A percentile compares a stretch with the other conserved stretches of the same genome.
Conservation (phyloP, 2,329 filamentous ascomycete species). For the Monosporascus sp. region DNA sequence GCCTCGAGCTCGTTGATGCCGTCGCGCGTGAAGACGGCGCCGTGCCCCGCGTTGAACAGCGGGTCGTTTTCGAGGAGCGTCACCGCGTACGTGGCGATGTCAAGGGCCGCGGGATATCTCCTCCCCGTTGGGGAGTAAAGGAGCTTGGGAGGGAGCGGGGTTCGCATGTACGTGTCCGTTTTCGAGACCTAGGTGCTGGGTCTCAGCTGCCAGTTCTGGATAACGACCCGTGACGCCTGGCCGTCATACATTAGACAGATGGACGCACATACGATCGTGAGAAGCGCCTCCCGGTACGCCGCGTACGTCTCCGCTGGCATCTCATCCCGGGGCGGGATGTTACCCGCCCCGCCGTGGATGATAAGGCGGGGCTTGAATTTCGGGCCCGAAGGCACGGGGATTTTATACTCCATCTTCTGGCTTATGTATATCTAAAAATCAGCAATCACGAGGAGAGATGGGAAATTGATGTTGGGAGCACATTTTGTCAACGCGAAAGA, state of each 20-base stretch:
- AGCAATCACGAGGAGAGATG: no score
- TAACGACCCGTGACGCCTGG: neutral
- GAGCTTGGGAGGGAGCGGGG: conserved; percentile 10
- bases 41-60: conserved; percentile 79
- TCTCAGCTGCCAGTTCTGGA: neutral
- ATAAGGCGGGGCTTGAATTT: conserved; percentile 53
- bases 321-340: conserved; percentile 51
- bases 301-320: conserved; percentile 53
- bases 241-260: neutral
- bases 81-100: conserved; percentile 71
- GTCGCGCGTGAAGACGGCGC: conserved; percentile 79
- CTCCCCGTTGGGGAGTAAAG: conserved; percentile 1
- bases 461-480: no score
- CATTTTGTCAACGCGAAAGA: no score
- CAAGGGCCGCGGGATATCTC: conserved; percentile 54
- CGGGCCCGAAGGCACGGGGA: conserved; percentile 8
- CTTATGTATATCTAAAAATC: no score
- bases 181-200: conserved; percentile 32
- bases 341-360: conserved; percentile 69
- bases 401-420: conserved; percentile 36
- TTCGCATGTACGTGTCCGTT: conserved; percentile 42
- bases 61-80: conserved; percentile 70
- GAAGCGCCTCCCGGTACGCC: conserved; percentile 54
- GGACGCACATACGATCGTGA: conserved; percentile 49
- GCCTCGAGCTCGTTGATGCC: conserved; percentile 84